phyloP scores from a whole-genome alignment of 2,329 filamentous ascomycete species.

The Fusarium acutatum region DNA sequence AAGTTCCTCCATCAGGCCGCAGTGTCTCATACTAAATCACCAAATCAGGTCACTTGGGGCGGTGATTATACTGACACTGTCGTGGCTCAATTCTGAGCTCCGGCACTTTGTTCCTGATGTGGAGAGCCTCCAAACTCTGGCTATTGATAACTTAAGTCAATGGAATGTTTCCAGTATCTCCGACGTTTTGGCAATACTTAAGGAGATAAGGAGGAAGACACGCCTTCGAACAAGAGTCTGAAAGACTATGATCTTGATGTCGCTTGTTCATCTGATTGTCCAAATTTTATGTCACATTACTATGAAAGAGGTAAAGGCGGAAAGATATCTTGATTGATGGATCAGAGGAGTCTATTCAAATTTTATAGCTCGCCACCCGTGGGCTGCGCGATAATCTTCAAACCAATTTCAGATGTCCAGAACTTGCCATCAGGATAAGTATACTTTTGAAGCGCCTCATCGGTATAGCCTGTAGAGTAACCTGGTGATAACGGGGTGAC shows the following conservation, averaged over 20 bases:
- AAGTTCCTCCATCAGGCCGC: too few species aligned
- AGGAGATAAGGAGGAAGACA: neutral
- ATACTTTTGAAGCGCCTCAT: neutral
- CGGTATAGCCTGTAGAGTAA: neutral
- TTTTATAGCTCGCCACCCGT: neutral
- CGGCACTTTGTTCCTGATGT: neutral
- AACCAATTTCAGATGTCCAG: neutral
- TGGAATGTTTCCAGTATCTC: neutral
- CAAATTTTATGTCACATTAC: too few species aligned
- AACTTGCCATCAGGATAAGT: neutral
- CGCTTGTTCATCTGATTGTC: too few species aligned
- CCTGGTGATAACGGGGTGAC: neutral
- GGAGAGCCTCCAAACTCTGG: neutral
- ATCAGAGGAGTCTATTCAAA: neutral
- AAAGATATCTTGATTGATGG: neutral
- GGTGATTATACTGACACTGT: neutral
- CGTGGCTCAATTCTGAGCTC: neutral
- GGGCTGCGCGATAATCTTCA: neutral
- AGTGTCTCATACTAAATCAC: too few species aligned
- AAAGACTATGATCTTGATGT: neutral
- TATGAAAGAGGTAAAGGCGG: too few species aligned
- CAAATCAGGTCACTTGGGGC: neutral
- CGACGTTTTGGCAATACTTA: neutral
- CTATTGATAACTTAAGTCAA: neutral
- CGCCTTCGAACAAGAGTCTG: neutral